phyloP scores from a whole-genome alignment of 257 asterid species.

The Cinchona pubescens region DNA sequence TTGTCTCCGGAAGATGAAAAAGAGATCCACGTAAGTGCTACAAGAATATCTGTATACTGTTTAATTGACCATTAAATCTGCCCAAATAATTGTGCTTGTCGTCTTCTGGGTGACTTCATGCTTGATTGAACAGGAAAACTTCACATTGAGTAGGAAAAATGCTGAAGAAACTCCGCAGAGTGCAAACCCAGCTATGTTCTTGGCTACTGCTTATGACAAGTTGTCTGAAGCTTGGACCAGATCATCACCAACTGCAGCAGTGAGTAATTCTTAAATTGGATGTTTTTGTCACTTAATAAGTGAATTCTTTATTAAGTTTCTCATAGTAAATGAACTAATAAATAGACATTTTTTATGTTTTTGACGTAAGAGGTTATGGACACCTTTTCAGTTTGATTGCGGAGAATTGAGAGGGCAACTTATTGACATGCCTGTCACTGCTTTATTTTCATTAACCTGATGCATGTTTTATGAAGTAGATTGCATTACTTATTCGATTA shows the following conservation, averaged over 20 bases:
- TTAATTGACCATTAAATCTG: background rate
- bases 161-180: constrained; percentile 39
- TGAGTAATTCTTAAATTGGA: constrained; percentile 38
- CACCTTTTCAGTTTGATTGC: background rate
- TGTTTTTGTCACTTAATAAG: constrained; percentile 7
- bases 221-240: constrained; percentile 87
- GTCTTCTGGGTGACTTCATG: constrained; percentile 14
- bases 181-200: constrained; percentile 65
- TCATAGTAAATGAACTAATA: background rate
- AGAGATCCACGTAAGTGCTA: constrained; percentile 62
- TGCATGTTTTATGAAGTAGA: background rate
- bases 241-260: constrained; percentile 63
- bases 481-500: background rate
- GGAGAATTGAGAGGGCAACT: background rate
- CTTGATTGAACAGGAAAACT: constrained; percentile 51
- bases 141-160: constrained; percentile 60
- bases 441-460: background rate
- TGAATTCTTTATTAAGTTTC: background rate
- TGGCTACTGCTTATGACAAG: constrained; percentile 81
- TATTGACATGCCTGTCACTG: background rate
- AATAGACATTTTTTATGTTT: background rate
- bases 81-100: background rate
- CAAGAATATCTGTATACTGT: background rate
- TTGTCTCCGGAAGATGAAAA: constrained; percentile 65
- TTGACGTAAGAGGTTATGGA: background rate